Evolutionary conservation across 2,329 filamentous ascomycete genomes (phyloP).

Genomic region (Aotearoamyces nothofagi): DNA sequence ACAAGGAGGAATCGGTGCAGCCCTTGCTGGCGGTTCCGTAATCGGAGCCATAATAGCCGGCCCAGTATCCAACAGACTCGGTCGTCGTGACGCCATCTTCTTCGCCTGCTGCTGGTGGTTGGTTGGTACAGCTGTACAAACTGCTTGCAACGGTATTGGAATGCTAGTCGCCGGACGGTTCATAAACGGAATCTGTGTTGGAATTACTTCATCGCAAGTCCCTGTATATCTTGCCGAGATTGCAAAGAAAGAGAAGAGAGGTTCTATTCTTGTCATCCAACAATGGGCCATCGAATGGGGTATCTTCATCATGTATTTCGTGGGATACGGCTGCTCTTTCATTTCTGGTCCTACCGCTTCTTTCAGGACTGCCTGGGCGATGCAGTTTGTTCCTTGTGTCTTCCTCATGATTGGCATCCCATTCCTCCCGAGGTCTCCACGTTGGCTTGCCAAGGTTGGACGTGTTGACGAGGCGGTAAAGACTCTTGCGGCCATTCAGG

Average conservation of each 20-base stretch:
- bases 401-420: slow-evolving; percentile 26
- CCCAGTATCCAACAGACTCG: slow-evolving; percentile 28
- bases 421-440: slow-evolving; percentile 31
- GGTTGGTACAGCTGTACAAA: slow-evolving; percentile 28
- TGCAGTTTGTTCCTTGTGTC: slow-evolving; percentile 29
- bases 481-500: slow-evolving; percentile 40
- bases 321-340: slow-evolving; percentile 30
- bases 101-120: slow-evolving; percentile 31
- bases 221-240: slow-evolving; percentile 56
- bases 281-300: slow-evolving; percentile 31
- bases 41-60: slow-evolving; percentile 29
- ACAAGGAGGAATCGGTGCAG: slow-evolving; percentile 30
- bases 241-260: slow-evolving; percentile 24
- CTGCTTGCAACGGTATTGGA: slow-evolving; percentile 39
- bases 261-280: slow-evolving; percentile 27
- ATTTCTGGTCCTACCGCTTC: slow-evolving; percentile 26
- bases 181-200: slow-evolving; percentile 57
- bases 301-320: slow-evolving; percentile 31
- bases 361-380: slow-evolving; percentile 34
- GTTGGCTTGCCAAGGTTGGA: slow-evolving; percentile 34
- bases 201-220: slow-evolving; percentile 58
- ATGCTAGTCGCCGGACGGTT: slow-evolving; percentile 55
- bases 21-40: slow-evolving; percentile 32
- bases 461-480: slow-evolving; percentile 28
- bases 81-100: slow-evolving; percentile 28